Evolutionary conservation across 106 monocot species (phyloP), one percentile per base, ranked within the genome.

Genomic region (Hemerocallis citrina): DNA sequence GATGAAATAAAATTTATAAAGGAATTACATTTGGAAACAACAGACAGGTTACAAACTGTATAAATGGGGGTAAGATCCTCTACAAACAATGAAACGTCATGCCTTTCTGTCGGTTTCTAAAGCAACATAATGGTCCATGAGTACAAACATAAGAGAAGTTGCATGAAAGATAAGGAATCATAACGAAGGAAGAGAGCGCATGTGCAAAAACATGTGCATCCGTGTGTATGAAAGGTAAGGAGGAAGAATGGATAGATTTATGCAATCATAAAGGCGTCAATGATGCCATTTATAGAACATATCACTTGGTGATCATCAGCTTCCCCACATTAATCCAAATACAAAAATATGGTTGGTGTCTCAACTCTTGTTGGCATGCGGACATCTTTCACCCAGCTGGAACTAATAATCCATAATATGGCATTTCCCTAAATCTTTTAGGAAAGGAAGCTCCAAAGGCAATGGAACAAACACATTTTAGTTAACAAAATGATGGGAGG

Each of bases 261-360:
- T n/a, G n/a, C n/a, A n/a, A n/a, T n/a, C 28, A 55, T 55, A 55
- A 55, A 55, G 55, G 33, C 55, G 1, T 27, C 51, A 51, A 17
- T 51, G 0, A 5, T 6, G 3, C n/a, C 5, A 20, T 27, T 46
- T 46, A 4, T 46, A 10, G 24, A 8, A 22, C 7, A 10, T 49
- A 46, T 4, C 11, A 13, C 21, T 46, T 46, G 21, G 17, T 46
- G 17, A 46, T 46, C 46, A 1, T 46, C 5, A n/a, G n/a, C n/a
- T n/a, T n/a, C n/a, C n/a, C n/a, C n/a, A n/a, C n/a, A n/a, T n/a
- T n/a, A n/a, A 9, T 51, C 51, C 51, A 9, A 25, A 51, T 27
- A 2, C 28, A 51, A 9, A 25, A 9, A 8, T 51, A 24, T 28
- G 28, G 0, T 12, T 1, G 17, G n/a, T 2, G 21, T 2, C 47